Base-by-base conservation (phyloP, 1,284 basidiomycete species). In the Rhodotorula sp. region DNA sequence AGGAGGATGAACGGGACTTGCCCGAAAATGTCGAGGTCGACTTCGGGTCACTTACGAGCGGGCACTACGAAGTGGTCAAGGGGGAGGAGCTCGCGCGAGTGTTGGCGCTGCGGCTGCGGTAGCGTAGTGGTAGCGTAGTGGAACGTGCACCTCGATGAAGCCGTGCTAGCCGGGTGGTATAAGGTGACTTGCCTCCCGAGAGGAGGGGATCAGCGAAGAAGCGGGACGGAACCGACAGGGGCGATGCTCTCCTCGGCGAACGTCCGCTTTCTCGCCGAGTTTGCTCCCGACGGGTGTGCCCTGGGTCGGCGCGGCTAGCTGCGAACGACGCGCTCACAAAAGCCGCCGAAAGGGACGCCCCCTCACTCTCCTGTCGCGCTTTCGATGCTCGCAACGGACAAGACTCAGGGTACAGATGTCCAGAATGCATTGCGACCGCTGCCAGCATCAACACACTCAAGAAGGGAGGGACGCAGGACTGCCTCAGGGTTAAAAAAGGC, bases 401-500 rank as follows among this genome's bases (percentile, higher is more conserved):
- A 44, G 44, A 27, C 15, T n/a, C n/a, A n/a, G n/a, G 37, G 32
- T 1, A 22, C 4, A 25, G 25, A 56, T 15, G 55, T 8, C 21
- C n/a, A n/a, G 22, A n/a, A 12, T 51, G 25, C 50, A 51, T 51
- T 51, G 50, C 50, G 50, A 19, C 22, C 6, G 37, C n/a, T 1
- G 36, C 27, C 10, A 1, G 13, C 36, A 21, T 13, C 3, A 22
- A 2, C 3, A 39, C 6, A 39, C 9, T 7, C 36, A 44, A 25
- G 17, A 44, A 27, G 53, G 50, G 50, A 25, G n/a, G 21, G 39
- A 29, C n/a, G 22, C 19, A 21, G 58, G 25, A 34, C 22, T 57
- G 64, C 64, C 66, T 73, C 72, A 73, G 72, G 68, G 72, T 73
- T 73, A 73, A 73, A 73, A 73, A 73, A 66, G 27, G 29, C 29